Base-by-base conservation (phyloP, 2,329 filamentous ascomycete species). In the Colletotrichum cuscutae region DNA sequence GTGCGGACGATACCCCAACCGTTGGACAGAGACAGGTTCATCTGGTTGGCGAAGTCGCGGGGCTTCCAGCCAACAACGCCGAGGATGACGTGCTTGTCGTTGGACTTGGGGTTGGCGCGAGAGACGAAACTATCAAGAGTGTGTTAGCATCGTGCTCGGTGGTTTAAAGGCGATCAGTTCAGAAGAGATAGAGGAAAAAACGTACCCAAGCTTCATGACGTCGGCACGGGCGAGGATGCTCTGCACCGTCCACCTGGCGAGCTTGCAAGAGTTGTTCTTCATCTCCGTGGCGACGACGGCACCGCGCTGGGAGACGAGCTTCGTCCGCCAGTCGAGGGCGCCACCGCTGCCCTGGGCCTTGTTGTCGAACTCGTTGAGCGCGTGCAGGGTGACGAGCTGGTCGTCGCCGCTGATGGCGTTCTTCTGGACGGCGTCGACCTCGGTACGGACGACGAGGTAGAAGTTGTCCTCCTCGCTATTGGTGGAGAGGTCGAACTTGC, bases 181-280 rank as follows among this genome's bases (percentile, higher is more conserved):
- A 19, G 9, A 6, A 53, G n/a, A 19, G 37, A 59, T 37, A 68
- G 57, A 15, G 35, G 66, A 53, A 24, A 75, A 74, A 54, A 88
- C 92, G 76, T 88, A 95, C 93, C 95, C 97, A 83, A 99, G 92
- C 89, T 98, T 99, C 95, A 99, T 98, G 77, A 95, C 89, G 82
- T 99, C 97, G n/a, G 97, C 95, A 86, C 95, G 95, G 82, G 96
- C 95, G 71, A 99, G 91, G 80, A 99, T 98, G 81, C 93, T 94
- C 88, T 99, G 97, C 56, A 96, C 95, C 37, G 97, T 98, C 97
- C 97, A 99, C 82, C 97, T 90, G 71, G 97, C 97, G 75, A 99
- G 92, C 89, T 99, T 99, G 93, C 95, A 97, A 81, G 92, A 95
- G 90, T 99, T 99, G 91, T 99, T 99, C 94, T 99, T 99, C 97